Conservation (phyloP, 345 rosid genomes). For the Clausena lansium region DNA sequence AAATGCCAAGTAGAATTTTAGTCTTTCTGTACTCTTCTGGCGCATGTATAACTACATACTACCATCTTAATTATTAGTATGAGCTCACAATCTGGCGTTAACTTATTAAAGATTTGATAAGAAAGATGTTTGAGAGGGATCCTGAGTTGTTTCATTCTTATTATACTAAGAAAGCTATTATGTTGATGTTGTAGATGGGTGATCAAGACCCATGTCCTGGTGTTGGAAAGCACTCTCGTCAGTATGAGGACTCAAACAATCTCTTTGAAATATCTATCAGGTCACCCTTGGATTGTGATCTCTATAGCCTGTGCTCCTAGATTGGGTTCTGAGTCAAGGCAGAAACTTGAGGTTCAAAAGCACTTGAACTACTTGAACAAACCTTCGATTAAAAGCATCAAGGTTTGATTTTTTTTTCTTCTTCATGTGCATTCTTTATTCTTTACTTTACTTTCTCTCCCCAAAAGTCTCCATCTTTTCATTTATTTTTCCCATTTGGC, state of each 20-base stretch:
- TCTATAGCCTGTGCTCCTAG: slow-evolving; percentile 60
- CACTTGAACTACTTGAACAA: slow-evolving; percentile 91
- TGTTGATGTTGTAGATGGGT: not conserved
- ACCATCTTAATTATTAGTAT: not conserved
- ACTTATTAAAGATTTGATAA: slow-evolving; percentile 63
- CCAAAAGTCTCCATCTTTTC: not conserved
- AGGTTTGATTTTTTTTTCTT: slow-evolving; percentile 35
- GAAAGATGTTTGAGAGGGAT: slow-evolving; percentile 86
- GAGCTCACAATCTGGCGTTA: not conserved
- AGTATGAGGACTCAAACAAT: not conserved
- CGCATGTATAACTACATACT: not conserved
- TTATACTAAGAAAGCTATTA: not conserved
- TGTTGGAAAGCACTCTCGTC: not conserved
- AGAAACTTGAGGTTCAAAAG: slow-evolving; percentile 70
- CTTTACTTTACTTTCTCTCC: slow-evolving; percentile 9
- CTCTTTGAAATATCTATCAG: slow-evolving; percentile 35
- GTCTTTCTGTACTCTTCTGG: not conserved
- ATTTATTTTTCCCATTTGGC: slow-evolving; percentile 22
- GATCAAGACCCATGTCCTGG: not conserved
- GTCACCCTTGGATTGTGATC: slow-evolving; percentile 82
- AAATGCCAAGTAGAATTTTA: not conserved
- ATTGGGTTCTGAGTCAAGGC: slow-evolving; percentile 51
- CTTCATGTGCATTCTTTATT: not conserved
- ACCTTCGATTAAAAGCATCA: slow-evolving; percentile 72
- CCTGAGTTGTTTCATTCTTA: slow-evolving; percentile 53